phyloP scores from a whole-genome alignment of 106 monocot species.

The Amphibolis antarctica region DNA sequence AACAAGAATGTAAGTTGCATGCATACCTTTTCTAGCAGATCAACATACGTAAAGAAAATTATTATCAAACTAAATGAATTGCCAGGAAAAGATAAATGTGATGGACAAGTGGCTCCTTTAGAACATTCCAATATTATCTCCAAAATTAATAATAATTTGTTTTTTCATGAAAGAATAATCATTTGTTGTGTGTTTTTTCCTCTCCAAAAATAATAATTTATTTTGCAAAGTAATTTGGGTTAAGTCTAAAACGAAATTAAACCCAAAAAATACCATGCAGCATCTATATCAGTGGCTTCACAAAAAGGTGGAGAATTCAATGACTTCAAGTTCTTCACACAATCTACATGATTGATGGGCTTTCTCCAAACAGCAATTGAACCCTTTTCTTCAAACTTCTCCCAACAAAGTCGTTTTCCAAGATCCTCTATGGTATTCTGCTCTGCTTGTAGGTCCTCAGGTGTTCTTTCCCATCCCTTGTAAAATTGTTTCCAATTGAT shows the following conservation, averaged over 20 bases:
- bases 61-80: no score
- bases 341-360: conserved; percentile 48
- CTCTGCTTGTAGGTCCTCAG: conserved; percentile 37
- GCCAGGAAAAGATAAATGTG: no score
- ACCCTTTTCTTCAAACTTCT: conserved; percentile 43
- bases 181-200: no score
- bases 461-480: conserved; percentile 42
- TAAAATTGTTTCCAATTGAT: conserved; percentile 56
- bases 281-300: conserved; percentile 34
- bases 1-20: no score
- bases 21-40: no score
- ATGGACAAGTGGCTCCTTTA: no score
- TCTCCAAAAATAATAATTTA: no score
- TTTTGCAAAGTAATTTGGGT: neutral
- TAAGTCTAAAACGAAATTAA: neutral
- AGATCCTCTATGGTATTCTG: conserved; percentile 52
- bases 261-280: conserved; percentile 33
- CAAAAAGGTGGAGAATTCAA: conserved; percentile 41
- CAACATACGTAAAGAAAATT: no score
- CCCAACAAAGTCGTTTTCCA: conserved; percentile 46
- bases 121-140: no score
- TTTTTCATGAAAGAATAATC: no score
- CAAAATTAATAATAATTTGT: no score
- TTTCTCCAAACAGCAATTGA: conserved; percentile 65
- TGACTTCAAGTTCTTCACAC: conserved; percentile 29